These are phyloP conservation scores for Pythium aphanidermatum DNA, from an alignment of 352 stramenopile genomes.

Conservation along the genomic window DNA sequence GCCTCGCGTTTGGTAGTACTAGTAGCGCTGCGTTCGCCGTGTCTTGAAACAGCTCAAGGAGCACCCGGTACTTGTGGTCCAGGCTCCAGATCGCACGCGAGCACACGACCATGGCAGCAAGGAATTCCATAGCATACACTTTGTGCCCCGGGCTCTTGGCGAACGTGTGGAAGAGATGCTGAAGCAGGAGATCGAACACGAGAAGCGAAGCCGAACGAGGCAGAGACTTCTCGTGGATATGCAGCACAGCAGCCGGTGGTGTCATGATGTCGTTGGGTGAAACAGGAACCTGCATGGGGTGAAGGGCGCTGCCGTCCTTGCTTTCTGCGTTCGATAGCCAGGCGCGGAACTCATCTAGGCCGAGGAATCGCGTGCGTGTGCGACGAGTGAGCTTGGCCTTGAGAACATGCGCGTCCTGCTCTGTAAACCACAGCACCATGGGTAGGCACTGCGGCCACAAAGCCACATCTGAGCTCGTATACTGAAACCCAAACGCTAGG, in stretches of 20 bases:
- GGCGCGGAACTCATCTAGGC: conserved; percentile 37
- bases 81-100: conserved; percentile 59
- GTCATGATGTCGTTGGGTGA: conserved; percentile 41
- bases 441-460: conserved; percentile 57
- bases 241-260: conserved; percentile 19
- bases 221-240: not conserved
- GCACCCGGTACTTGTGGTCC: conserved; percentile 45
- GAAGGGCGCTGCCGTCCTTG: not conserved
- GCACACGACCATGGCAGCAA: conserved; percentile 44
- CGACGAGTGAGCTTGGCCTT: conserved; percentile 18
- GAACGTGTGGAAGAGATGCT: conserved; percentile 62
- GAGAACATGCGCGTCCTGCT: conserved; percentile 37
- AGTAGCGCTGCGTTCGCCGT: conserved; percentile 7
- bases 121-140: conserved; percentile 57
- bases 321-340: conserved; percentile 22
- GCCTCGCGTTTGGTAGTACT: conserved; percentile 12
- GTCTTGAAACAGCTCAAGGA: conserved; percentile 56
- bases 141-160: conserved; percentile 11
- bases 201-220: conserved; percentile 1
- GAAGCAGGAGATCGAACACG: conserved; percentile 44
- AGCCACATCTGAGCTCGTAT: conserved; percentile 38
- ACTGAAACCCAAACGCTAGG: conserved; percentile 44
- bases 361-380: conserved; percentile 28
- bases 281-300: conserved; percentile 5
- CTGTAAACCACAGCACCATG: conserved; percentile 60